Base-by-base conservation (phyloP, 75 land plant species). In the Pinus taeda region DNA sequence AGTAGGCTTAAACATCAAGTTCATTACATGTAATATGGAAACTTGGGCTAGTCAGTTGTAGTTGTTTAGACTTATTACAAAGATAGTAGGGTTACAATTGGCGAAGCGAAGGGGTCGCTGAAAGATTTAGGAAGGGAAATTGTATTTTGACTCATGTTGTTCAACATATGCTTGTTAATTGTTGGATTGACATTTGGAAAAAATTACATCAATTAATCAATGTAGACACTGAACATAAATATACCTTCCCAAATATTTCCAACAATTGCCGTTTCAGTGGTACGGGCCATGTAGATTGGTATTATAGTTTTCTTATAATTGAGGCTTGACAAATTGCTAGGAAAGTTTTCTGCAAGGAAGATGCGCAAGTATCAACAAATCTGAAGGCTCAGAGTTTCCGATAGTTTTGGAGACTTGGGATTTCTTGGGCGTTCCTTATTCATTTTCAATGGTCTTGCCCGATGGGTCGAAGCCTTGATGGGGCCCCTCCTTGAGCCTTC, bases 171-270 rank as follows among this genome's bases (percentile, higher is more conserved):
- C 99, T 97, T 12, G 86, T 89, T 81, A 93, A 97, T 83, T 80
- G 87, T 77, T 91, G 94, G 95, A 92, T 81, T 89, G 99, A 97
- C 74, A 84, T 94, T 56, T 97, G 99, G 99, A 65, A 81, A 61
- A 83, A 91, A 79, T 81, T 97, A 70, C 99, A 97, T 78, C 78
- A 89, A 79, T 73, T 97, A 22, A 78, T 88, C 29, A 83, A 97
- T 73, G 88, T 97, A 75, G 90, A 94, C 67, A 85, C 94, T 74
- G 29, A 85, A 97, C 71, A 88, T 86, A 42, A 37, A 88, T 24
- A 80, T 92, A 14, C 81, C 87, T 77, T 83, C 78, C 37, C 92
- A 93, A 77, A 82, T 96, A 6, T 90, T 89, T 66, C 88, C 94
- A 26, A 85, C 91, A 57, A 53, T 89, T 69, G 88, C 89, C 12